Percentiles rank a stretch among this genome's conserved stretches.
phyloP scores from a whole-genome alignment of 345 rosid species.

The Salix udensis region DNA sequence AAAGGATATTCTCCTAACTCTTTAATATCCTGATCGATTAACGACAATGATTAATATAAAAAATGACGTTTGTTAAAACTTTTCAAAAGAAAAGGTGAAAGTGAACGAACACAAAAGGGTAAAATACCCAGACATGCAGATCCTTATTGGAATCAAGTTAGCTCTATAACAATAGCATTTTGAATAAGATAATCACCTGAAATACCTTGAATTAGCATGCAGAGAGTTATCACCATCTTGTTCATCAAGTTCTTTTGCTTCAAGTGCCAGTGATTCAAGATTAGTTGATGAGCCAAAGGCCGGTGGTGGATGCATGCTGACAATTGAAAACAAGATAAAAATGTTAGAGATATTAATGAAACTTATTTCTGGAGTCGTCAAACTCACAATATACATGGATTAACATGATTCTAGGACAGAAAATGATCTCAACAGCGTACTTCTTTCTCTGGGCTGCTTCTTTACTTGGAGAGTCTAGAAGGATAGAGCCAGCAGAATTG shows the following conservation, averaged over 20 bases:
- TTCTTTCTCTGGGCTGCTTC: constrained; percentile 40
- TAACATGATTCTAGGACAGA: not conserved
- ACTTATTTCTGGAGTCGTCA: not conserved
- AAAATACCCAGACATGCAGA: not conserved
- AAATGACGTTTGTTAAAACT: not conserved
- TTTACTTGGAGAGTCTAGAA: constrained; percentile 27
- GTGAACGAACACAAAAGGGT: not conserved
- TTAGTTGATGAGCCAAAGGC: constrained; percentile 94
- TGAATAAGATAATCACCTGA: constrained; percentile 44
- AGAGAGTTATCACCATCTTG: constrained; percentile 69
- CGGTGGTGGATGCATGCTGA: constrained; percentile 95
- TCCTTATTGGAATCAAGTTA: not conserved
- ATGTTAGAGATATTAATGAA: constrained; percentile 20
- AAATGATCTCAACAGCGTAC: constrained; percentile 28
- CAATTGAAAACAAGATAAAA: constrained; percentile 26
- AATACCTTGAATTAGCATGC: constrained; percentile 63
- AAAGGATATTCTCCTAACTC: not conserved
- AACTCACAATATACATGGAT: not conserved
- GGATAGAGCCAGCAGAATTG: constrained; percentile 36
- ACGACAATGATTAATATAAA: not conserved
- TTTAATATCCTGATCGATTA: not conserved
- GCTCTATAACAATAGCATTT: not conserved
- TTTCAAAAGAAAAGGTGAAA: not conserved
- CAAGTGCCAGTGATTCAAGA: constrained; percentile 86
- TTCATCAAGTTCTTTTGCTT: constrained; percentile 39